These are phyloP conservation scores for Quercus parvula DNA, from an alignment of 306 rosid genomes.

Conservation along the genomic window DNA sequence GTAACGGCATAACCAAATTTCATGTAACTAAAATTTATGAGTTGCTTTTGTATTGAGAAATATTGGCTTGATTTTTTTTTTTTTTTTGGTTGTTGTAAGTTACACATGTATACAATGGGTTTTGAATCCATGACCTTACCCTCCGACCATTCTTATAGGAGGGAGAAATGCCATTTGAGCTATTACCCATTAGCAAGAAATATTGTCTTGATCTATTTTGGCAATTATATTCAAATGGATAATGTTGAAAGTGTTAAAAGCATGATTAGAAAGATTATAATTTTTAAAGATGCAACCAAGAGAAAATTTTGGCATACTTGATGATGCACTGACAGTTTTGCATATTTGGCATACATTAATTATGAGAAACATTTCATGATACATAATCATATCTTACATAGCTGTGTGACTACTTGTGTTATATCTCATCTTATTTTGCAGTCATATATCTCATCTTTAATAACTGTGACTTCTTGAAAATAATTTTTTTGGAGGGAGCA, in stretches of 20 bases:
- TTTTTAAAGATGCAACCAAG: neutral
- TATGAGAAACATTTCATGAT: neutral
- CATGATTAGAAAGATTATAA: neutral
- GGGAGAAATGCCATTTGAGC: no score
- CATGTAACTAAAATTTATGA: neutral
- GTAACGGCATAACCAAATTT: conserved; percentile 50
- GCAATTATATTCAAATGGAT: neutral
- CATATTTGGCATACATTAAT: neutral
- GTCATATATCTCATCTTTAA: no score
- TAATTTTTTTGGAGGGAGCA: no score
- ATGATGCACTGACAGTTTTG: neutral
- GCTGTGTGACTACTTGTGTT: no score
- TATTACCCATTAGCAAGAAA: neutral
- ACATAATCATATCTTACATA: no score
- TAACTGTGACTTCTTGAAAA: no score
- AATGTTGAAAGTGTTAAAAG: neutral
- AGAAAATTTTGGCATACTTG: neutral
- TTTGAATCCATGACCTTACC: neutral
- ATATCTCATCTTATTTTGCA: no score
- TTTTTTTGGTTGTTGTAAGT: neutral
- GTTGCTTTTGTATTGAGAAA: neutral
- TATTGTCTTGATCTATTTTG: neutral
- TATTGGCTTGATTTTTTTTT: neutral
- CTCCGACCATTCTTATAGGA: no score
- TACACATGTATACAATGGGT: no score